Conservation (phyloP, 2,329 filamentous ascomycete species). For the Trichoderma oligosporum region DNA sequence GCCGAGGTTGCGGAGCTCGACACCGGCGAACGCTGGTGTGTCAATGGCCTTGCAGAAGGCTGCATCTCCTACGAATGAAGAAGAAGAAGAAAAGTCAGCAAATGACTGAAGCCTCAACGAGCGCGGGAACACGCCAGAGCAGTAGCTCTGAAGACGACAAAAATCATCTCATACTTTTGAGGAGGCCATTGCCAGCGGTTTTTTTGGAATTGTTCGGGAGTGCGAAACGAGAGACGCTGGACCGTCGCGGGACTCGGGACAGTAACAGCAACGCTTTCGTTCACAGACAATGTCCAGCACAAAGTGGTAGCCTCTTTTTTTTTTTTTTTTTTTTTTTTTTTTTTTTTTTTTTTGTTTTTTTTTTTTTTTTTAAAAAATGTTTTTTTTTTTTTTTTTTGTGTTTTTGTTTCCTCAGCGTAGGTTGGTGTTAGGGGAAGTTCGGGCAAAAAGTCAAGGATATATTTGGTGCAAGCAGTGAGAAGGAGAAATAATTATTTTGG, state of each 20-base stretch:
- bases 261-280: constrained; percentile 22
- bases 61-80: constrained; percentile 54
- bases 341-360: neutral
- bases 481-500: constrained; percentile 22
- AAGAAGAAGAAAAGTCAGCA: constrained; percentile 31
- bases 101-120: constrained; percentile 31
- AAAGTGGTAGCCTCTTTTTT: constrained; percentile 1
- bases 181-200: constrained; percentile 54
- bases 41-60: constrained; percentile 63
- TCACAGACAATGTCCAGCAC: constrained; percentile 7
- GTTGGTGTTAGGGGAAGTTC: constrained; percentile 19
- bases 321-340: neutral
- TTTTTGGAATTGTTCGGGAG: constrained; percentile 35
- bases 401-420: constrained; percentile 15
- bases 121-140: constrained; percentile 32
- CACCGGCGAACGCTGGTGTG: constrained; percentile 58
- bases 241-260: constrained; percentile 30
- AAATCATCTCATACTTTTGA: constrained; percentile 50
- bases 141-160: constrained; percentile 25
- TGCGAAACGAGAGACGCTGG: constrained; percentile 33
- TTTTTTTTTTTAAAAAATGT: constrained; percentile 5
- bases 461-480: constrained; percentile 17
- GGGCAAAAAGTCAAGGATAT: constrained; percentile 12
- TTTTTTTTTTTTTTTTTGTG: neutral
- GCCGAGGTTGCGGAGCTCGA: constrained; percentile 56